A percentile compares a stretch with the other conserved stretches of the same genome.
Evolutionary conservation across 2,329 filamentous ascomycete species (phyloP).

Genomic region (Lecanosticta acicola): DNA sequence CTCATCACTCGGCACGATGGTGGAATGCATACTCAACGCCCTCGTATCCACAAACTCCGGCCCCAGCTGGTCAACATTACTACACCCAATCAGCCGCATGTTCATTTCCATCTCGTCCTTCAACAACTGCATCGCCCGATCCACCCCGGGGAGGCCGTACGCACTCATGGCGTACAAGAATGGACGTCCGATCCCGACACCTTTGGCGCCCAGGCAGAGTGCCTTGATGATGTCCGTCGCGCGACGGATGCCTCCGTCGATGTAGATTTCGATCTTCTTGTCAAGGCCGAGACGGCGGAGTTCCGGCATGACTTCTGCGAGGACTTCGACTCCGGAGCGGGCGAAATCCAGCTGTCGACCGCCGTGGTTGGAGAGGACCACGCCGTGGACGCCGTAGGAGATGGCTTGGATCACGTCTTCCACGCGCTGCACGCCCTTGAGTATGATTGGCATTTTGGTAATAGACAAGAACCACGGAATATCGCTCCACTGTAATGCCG

Average conservation of each 20-base stretch:
- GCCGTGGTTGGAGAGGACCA: constrained; percentile 94
- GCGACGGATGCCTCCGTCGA: constrained; percentile 85
- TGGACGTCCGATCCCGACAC: constrained; percentile 87
- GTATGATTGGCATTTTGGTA: constrained; percentile 88
- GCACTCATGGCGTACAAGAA: constrained; percentile 96
- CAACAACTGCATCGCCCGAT: constrained; percentile 71
- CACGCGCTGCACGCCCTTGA: constrained; percentile 94
- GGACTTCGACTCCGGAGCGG: constrained; percentile 78
- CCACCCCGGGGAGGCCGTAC: constrained; percentile 81
- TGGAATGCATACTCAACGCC: constrained; percentile 58
- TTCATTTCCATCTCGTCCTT: constrained; percentile 97
- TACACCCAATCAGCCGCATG: constrained; percentile 86
- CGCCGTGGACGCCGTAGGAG: constrained; percentile 69
- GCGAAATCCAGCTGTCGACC: constrained; percentile 91
- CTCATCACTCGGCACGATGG: constrained; percentile 57
- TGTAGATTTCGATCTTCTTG: constrained; percentile 68
- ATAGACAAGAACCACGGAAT: constrained; percentile 69
- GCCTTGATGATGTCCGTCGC: constrained; percentile 95
- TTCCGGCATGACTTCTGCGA: constrained; percentile 89
- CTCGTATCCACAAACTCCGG: constrained; percentile 74
- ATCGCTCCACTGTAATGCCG: constrained; percentile 85
- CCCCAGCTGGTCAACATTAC: constrained; percentile 68
- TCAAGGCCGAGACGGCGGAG: constrained; percentile 47
- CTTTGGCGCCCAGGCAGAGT: constrained; percentile 82
- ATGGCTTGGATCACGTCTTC: constrained; percentile 86